phyloP scores from a whole-genome alignment of 192 early-diverging fungal genomes.

The Oehlia diaphana region DNA sequence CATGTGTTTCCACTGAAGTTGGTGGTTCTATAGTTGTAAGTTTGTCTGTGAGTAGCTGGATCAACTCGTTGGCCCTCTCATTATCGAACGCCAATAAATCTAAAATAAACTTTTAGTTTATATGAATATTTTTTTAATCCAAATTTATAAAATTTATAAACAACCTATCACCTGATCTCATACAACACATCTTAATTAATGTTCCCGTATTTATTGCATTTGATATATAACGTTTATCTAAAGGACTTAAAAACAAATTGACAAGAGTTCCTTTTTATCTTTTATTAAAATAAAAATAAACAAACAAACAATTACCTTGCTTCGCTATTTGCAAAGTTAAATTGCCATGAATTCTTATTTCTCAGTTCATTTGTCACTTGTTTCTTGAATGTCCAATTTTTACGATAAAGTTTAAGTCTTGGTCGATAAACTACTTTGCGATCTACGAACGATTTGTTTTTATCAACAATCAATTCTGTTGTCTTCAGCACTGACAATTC shows the following conservation, averaged over 20 bases:
- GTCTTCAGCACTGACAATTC: background rate
- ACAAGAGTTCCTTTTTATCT: background rate
- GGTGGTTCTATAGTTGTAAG: slow-evolving; percentile 9
- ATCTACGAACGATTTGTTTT: background rate
- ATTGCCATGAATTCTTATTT: slow-evolving; percentile 2
- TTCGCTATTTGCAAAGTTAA: background rate
- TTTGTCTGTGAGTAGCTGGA: background rate
- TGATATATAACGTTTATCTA: background rate
- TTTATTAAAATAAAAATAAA: background rate
- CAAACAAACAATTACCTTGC: background rate
- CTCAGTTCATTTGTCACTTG: background rate
- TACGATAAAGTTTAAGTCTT: background rate
- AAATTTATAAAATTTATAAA: background rate
- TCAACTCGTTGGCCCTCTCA: background rate
- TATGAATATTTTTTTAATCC: too few species aligned
- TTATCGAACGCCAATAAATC: background rate
- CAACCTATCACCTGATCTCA: background rate
- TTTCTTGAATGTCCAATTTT: background rate
- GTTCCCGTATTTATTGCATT: background rate
- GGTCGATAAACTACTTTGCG: background rate
- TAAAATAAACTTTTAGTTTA: background rate
- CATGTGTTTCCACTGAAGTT: background rate
- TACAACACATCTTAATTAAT: background rate
- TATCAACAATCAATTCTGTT: background rate
- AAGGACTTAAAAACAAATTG: background rate